phyloP scores from a whole-genome alignment of 2,329 filamentous ascomycete species.

The Pseudocercospora macadamiae region DNA sequence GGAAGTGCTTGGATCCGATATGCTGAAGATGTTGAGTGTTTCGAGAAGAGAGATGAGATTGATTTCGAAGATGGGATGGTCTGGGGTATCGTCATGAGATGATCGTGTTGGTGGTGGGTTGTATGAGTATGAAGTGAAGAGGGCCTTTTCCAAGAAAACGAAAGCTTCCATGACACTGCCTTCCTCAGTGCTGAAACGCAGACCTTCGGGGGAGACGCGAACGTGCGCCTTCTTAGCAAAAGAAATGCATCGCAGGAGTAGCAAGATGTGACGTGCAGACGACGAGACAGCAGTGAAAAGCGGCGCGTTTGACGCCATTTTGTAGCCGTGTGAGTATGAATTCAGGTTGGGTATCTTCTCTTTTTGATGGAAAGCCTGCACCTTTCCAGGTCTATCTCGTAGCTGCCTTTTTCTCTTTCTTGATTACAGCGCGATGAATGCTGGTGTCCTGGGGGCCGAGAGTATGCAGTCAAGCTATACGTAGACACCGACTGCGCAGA shows the following conservation, averaged over 20 bases:
- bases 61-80: slow-evolving; percentile 77
- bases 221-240: slow-evolving; percentile 64
- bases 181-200: slow-evolving; percentile 87
- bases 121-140: slow-evolving; percentile 85
- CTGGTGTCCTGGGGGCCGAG: slow-evolving; percentile 21
- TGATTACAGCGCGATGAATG: slow-evolving; percentile 14
- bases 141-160: slow-evolving; percentile 81
- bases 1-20: slow-evolving; percentile 50
- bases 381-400: background rate
- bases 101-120: slow-evolving; percentile 53
- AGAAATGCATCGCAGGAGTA: slow-evolving; percentile 64
- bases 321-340: slow-evolving; percentile 11
- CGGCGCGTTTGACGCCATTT: slow-evolving; percentile 49
- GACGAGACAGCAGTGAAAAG: slow-evolving; percentile 77
- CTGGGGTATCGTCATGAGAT: slow-evolving; percentile 41
- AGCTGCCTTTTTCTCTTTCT: too few species aligned
- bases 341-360: slow-evolving; percentile 14
- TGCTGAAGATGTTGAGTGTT: slow-evolving; percentile 91
- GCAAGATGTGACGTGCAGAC: slow-evolving; percentile 75
- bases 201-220: slow-evolving; percentile 82
- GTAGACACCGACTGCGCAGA: slow-evolving; percentile 98
- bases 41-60: slow-evolving; percentile 86
- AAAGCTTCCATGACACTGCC: slow-evolving; percentile 86
- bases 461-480: slow-evolving; percentile 63
- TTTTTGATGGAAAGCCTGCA: too few species aligned